Base-by-base conservation (phyloP, 257 asterid species). In the Asclepias syriaca region DNA sequence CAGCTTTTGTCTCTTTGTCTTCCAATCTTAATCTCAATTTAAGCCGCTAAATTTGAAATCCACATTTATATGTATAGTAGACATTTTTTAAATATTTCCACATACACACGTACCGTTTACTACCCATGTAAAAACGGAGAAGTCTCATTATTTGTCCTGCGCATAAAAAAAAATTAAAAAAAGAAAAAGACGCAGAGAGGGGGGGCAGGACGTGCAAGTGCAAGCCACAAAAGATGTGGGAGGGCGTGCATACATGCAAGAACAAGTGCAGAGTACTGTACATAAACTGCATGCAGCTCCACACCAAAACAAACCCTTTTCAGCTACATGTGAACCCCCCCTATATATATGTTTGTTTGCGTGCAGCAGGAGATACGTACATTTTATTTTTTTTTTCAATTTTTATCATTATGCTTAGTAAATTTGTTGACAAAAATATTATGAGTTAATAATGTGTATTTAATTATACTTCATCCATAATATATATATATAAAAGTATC, bases 11-110 rank as follows among this genome's bases (percentile, higher is more conserved):
- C 24, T 57, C 2, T 68, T 29, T 49, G 60, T 29, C 48, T 39
- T 24, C 48, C 6, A 14, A 11, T 27, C 60, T 68, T 68, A 37
- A 49, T 49, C n/a, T 29, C 4, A 4, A 22, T 5, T 6, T 46
- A 1, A 27, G 72, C 61, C 48, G 48, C 72, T 14, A 68, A 68
- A 50, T 0, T 68, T 50, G 72, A 68, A 68, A 68, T 8, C 32
- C n/a, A 15, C 12, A 27, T 1, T n/a, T 43, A 9, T 43, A 43
- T 43, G 6, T 43, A 2, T 9, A 43, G 48, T 43, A 43, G 61
- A 55, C 32, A 55, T 55, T 8, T 55, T 55, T 8, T 11, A 43
- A 43, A 43, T 43, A 43, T 57, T 50, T 50, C 12, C 37, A 29
- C 34, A 29, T 2, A 53, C 24, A 53, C 58, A 10, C 16, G 18